Evolutionary conservation across 2,329 filamentous ascomycete genomes (phyloP), one percentile per base, ranked within the genome.

Genomic region (Sporothrix euskadiensis): DNA sequence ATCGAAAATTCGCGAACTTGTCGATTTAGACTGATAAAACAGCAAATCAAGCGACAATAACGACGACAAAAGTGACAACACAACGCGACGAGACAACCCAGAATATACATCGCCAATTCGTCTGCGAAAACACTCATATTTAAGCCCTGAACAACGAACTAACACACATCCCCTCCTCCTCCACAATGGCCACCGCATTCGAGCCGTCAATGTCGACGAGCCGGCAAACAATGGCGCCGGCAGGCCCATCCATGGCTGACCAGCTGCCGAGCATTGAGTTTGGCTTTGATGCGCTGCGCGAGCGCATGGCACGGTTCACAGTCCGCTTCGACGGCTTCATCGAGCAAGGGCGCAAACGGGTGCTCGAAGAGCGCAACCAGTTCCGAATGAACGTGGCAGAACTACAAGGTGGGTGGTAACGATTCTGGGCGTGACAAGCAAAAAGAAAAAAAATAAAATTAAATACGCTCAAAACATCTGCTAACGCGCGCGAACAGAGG

Each of bases 241-340:
- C 85, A 65, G 88, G 85, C 57, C 88, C 89, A 16, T 92, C 90
- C 7, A 89, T 93, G 7, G 85, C 82, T 57, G 92, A 94, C 80
- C 89, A 89, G 69, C 89, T 99, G 9, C 96, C 96, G 49, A 93
- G 88, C 80, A 92, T 97, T 82, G 94, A 97, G 82, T 98, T 99
- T 81, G 94, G 94, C 74, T 98, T 98, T 82, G 94, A 98, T 78
- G 94, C 98, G 78, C 84, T 99, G 80, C 94, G 95, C 83, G 94
- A 95, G 79, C 92, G 94, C 83, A 98, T 99, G 96, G 88, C 91
- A 71, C 93, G 92, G 76, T 99, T 99, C 81, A 98, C 92, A 0
- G 88, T 89, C 9, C 92, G 90, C 78, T 99, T 99, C 78, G 96
- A 99, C 80, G 90, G 91, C 0, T 98, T 98, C 78, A 98, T 99